Conservation (phyloP, 371 early-diverging fungal genomes). For the Dipsacomyces acuminosporus region DNA sequence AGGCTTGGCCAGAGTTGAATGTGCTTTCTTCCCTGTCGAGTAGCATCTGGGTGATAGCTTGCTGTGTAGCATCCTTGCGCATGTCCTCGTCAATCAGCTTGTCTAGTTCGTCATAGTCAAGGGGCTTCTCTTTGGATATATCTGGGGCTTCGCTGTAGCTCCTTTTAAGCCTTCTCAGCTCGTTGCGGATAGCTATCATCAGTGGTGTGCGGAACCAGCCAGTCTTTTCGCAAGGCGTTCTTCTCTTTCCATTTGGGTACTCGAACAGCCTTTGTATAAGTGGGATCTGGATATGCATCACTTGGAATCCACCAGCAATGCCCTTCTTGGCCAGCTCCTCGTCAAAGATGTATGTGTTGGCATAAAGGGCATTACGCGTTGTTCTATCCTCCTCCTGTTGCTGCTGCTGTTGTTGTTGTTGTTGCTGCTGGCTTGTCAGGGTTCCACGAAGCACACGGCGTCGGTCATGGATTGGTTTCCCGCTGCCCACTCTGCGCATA, state of each 20-base stretch:
- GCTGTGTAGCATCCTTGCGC: constrained; percentile 9
- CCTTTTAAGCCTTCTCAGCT: constrained; percentile 11
- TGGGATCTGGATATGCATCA: constrained; percentile 17
- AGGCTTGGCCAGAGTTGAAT: constrained; percentile 2
- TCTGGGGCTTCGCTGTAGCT: not conserved
- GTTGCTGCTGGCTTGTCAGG: not conserved
- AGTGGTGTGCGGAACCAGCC: constrained; percentile 38
- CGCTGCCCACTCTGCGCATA: constrained; percentile 9
- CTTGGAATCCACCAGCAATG: constrained; percentile 27
- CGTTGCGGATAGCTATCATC: constrained; percentile 11
- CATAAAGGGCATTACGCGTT: constrained; percentile 1
- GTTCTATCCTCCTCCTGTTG: not conserved
- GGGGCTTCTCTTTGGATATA: not conserved
- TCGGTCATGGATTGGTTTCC: too few relatives aligned
- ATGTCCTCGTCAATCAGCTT: constrained; percentile 12
- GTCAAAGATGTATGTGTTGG: constrained; percentile 17
- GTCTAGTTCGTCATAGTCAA: constrained; percentile 25
- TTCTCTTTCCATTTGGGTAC: constrained; percentile 20
- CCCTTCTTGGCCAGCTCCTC: constrained; percentile 16
- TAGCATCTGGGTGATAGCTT: constrained; percentile 1
- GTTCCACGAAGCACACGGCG: too few relatives aligned
- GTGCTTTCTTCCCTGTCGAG: constrained; percentile 14
- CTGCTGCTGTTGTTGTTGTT: not conserved
- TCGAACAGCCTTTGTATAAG: constrained; percentile 18
- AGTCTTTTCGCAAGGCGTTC: constrained; percentile 19